Evolutionary conservation across 148 eudicot genomes (phyloP).

Genomic region (Rheum nobile): DNA sequence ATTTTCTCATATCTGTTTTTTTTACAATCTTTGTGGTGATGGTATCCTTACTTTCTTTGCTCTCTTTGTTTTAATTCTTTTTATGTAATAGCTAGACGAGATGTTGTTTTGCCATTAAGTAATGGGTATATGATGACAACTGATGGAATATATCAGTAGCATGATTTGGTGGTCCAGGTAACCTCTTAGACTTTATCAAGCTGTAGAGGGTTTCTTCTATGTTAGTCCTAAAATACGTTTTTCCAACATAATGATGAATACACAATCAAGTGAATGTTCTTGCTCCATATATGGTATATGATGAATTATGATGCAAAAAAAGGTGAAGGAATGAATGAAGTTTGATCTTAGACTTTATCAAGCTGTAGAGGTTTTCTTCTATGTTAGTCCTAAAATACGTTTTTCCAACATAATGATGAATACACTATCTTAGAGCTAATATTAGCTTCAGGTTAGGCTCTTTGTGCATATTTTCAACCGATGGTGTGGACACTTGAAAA

Average conservation of each 20-base stretch:
- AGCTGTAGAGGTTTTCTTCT: neutral
- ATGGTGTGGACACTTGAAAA: neutral
- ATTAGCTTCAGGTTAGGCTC: neutral
- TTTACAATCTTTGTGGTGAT: too few relatives aligned
- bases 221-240: too few relatives aligned
- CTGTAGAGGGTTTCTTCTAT: too few relatives aligned
- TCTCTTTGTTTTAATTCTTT: too few relatives aligned
- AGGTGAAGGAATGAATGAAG: neutral
- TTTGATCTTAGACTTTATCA: neutral
- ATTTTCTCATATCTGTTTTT: too few relatives aligned
- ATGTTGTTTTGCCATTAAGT: too few relatives aligned
- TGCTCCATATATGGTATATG: neutral
- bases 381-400: neutral
- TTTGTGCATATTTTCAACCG: neutral
- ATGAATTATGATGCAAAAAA: neutral
- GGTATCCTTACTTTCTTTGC: too few relatives aligned
- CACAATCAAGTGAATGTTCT: neutral
- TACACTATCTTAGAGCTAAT: neutral
- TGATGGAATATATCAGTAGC: neutral
- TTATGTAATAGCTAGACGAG: too few relatives aligned
- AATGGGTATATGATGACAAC: neutral
- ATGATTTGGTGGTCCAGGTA: neutral
- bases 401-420: neutral
- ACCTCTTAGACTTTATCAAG: neutral
- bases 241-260: too few relatives aligned